Base-by-base conservation (phyloP, 2,329 filamentous ascomycete species). In the Fusarium sp. region DNA sequence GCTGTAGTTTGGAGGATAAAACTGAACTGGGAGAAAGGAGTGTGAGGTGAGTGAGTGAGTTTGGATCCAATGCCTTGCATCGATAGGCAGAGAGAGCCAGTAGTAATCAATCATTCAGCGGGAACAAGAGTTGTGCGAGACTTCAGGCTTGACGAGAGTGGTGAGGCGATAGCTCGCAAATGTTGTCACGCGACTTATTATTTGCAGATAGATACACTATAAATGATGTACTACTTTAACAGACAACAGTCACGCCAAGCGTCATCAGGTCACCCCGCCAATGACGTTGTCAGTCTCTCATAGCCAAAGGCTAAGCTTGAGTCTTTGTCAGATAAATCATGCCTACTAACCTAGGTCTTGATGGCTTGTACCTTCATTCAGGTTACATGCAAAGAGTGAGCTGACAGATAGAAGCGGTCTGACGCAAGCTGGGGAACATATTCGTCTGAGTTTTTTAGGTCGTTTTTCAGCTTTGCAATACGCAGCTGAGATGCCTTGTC, bases 181-280 rank as follows among this genome's bases (percentile, higher is more conserved):
- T 39, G 54, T 39, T 74, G 63, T 24, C 20, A 18, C 15, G 26
- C 12, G 35, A 74, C 72, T 48, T 33, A 6, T 7, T 12, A 22
- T 9, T 12, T 7, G 14, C 9, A 1, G 9, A 2, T 14, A 1
- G 2, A 24, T 10, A 0, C 20, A 13, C 12, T 18, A 18, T 7
- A 13, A 28, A 28, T 6, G 8, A 18, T 24, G 72, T 75, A 73
- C 38, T 31, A 5, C 22, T 47, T 60, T 75, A 75, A 60, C 72
- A 14, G 22, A 15, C 36, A 41, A n/a, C 41, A 70, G 39, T 47
- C 49, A 60, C 64, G 41, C 24, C 24, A 58, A 69, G 61, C 72
- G 72, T 75, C 72, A 75, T 75, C 72, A 52, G 66, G 69, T 77
- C 77, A 77, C 77, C 77, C 77, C 77, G 75, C 77, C 77, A 79